Evolutionary conservation across 2,329 filamentous ascomycete genomes (phyloP), one percentile per base, ranked within the genome.

Genomic region (Fusarium duplospermum): DNA sequence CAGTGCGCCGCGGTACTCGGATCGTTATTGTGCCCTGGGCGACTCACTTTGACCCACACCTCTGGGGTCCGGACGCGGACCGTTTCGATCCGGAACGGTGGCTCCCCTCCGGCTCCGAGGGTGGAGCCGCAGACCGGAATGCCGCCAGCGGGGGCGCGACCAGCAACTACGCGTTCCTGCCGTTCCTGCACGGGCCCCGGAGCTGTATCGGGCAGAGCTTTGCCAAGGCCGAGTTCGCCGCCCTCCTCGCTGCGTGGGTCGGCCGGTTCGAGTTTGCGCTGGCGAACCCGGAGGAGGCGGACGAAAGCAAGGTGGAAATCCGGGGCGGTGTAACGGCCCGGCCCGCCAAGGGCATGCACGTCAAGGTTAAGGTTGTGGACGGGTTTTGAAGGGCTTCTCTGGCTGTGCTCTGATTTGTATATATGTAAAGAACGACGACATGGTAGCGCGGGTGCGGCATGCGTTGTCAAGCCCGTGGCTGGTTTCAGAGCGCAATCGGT

Each of bases 181-280:
- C 94, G 0, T 98, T 98, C 83, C 82, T 98, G 67, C 94, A 97
- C 80, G 95, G 95, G 0, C 94, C 95, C 2, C 86, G 95, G 62
- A 93, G 92, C 79, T 98, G 95, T 80, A 98, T 98, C 76, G 95
- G 95, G 0, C 89, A 92, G 81, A 87, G 87, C 3, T 98, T 98
- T 83, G 93, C 95, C 0, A 92, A 91, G 80, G 90, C 92, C 1
- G 96, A 98, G 85, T 93, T 98, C 82, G 94, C 94, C 10, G 96
- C 93, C 79, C 83, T 98, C 71, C 80, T 98, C 56, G 95, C 94
- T 24, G 88, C 90, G 10, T 91, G 93, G 87, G 88, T 96, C 5
- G 94, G 94, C 1, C 87, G 89, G 40, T 97, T 97, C 81, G 88
- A 91, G 79, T 91, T 92, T 80, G 84, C 84, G 74, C 79, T 92